Conservation (phyloP, 495 filamentous ascomycete genomes). For the Hypoxylon lenormandii region DNA sequence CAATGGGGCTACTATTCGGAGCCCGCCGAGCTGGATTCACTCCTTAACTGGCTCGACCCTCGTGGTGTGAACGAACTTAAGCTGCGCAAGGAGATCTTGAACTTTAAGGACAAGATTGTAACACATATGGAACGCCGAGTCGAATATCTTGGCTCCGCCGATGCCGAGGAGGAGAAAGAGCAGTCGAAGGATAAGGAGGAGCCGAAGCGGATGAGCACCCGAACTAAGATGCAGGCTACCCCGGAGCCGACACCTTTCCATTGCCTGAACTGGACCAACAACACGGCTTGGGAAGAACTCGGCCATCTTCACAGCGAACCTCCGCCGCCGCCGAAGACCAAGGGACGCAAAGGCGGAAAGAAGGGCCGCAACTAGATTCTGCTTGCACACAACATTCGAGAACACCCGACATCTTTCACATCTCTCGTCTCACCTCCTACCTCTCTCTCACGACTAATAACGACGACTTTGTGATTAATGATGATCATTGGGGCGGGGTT, state of each 20-base stretch:
- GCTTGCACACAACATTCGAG: background rate
- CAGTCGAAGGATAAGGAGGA: slow-evolving; percentile 66
- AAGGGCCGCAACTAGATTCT: slow-evolving; percentile 29
- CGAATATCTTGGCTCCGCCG: slow-evolving; percentile 70
- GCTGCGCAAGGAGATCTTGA: slow-evolving; percentile 82
- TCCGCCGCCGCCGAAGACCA: slow-evolving; percentile 67
- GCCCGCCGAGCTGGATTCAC: slow-evolving; percentile 75
- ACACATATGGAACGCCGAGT: slow-evolving; percentile 82
- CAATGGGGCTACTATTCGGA: slow-evolving; percentile 95
- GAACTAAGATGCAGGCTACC: slow-evolving; percentile 73
- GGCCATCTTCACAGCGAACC: slow-evolving; percentile 86
- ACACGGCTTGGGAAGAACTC: slow-evolving; percentile 75
- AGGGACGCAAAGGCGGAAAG: slow-evolving; percentile 42
- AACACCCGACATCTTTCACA: background rate
- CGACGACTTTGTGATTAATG: no score
- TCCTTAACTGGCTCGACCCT: slow-evolving; percentile 88
- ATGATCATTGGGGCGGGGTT: no score
- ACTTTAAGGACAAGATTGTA: slow-evolving; percentile 79
- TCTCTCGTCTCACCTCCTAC: no score
- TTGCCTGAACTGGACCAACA: slow-evolving; percentile 86
- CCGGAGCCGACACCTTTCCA: slow-evolving; percentile 67
- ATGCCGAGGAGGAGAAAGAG: slow-evolving; percentile 59
- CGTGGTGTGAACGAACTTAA: slow-evolving; percentile 85
- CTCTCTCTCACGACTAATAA: no score
- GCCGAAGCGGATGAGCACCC: slow-evolving; percentile 77